Conservation (phyloP, 441 rosid genomes). For the Biscutella auriculata region DNA sequence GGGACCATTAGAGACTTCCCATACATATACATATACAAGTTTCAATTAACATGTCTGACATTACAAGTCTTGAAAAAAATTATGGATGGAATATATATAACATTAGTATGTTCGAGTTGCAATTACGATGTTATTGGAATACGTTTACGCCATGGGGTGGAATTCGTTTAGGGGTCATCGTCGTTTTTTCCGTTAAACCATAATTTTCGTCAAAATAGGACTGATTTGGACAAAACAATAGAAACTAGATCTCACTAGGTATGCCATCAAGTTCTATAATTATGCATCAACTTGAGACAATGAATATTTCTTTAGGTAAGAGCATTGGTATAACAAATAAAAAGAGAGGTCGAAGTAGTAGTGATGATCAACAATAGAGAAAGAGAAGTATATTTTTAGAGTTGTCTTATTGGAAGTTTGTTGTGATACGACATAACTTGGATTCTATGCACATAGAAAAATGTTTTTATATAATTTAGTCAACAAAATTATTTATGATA, state of each 20-base stretch:
- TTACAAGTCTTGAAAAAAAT: no score
- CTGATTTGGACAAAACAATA: background rate
- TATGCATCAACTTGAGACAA: background rate
- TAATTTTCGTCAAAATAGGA: background rate
- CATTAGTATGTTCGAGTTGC: background rate
- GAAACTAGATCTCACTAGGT: background rate
- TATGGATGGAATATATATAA: background rate
- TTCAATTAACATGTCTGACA: no score
- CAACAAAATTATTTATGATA: background rate
- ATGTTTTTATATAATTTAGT: background rate
- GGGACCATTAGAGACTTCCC: no score
- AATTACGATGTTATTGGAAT: background rate
- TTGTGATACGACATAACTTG: background rate
- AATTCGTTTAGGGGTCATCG: background rate
- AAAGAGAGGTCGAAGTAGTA: background rate
- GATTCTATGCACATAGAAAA: background rate
- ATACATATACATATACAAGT: no score
- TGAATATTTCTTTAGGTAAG: background rate
- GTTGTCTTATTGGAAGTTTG: background rate
- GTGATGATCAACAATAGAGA: background rate
- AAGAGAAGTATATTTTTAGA: background rate
- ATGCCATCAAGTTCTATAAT: background rate
- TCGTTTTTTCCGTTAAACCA: background rate
- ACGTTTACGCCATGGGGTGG: background rate
- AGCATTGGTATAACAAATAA: background rate